Percentiles rank a stretch among this genome's conserved stretches.
These are phyloP conservation scores for Rachicladosporium sp. DNA, from an alignment of 2,329 filamentous ascomycete species.

Conservation along the genomic window DNA sequence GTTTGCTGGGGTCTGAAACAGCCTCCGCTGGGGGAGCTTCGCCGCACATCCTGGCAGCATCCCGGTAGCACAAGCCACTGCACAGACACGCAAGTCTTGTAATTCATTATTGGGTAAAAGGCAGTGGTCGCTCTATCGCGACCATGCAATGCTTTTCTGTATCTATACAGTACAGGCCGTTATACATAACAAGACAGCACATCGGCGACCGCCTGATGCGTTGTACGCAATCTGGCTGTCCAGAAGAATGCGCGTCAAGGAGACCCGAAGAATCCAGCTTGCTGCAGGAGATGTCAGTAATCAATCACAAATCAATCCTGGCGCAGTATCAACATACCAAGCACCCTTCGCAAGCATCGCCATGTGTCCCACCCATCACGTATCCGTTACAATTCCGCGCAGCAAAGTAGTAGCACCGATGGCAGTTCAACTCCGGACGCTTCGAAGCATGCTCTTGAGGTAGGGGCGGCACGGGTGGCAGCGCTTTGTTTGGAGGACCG, in stretches of 20 bases:
- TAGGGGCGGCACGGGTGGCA: slow-evolving; percentile 8
- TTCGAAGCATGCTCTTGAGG: slow-evolving; percentile 2
- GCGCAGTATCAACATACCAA: slow-evolving; percentile 6
- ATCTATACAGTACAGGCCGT: slow-evolving; percentile 1
- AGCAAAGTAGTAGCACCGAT: slow-evolving; percentile 25
- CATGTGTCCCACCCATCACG: slow-evolving; percentile 21
- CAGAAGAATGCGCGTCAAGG: neutral
- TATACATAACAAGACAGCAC: neutral
- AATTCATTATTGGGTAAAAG: no score
- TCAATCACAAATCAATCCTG: neutral
- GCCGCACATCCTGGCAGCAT: no score
- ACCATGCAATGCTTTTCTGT: neutral
- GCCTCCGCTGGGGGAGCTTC: no score
- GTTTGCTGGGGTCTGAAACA: no score
- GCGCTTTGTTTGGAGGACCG: slow-evolving; percentile 5
- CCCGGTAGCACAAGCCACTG: no score
- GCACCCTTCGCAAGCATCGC: slow-evolving; percentile 23
- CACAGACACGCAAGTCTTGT: no score
- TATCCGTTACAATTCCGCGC: slow-evolving; percentile 25
- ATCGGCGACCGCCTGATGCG: neutral
- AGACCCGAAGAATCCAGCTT: slow-evolving; percentile 20
- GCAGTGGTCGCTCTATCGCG: neutral
- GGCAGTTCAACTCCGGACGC: slow-evolving; percentile 19
- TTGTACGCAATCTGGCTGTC: neutral
- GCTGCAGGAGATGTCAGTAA: slow-evolving; percentile 10